Conservation (phyloP, 2,329 filamentous ascomycete species). For the Sporothrix phasma region DNA sequence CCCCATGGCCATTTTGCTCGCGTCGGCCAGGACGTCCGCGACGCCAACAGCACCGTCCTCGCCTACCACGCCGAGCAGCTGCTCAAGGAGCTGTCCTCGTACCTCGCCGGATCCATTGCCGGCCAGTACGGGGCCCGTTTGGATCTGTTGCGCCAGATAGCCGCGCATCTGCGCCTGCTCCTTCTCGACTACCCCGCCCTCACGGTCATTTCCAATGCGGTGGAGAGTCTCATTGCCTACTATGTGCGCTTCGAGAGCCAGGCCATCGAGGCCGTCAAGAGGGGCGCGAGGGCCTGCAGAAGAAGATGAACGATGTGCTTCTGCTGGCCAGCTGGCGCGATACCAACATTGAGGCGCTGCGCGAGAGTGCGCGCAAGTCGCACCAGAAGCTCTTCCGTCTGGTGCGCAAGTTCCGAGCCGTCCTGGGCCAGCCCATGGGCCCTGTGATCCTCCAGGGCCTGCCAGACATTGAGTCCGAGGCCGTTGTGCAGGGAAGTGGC, state of each 20-base stretch:
- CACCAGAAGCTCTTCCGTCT: slow-evolving; percentile 88
- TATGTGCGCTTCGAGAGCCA: slow-evolving; percentile 61
- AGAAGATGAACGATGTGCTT: slow-evolving; percentile 85
- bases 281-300: slow-evolving; percentile 70
- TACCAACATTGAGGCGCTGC: slow-evolving; percentile 81
- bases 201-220: slow-evolving; percentile 48
- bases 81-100: slow-evolving; percentile 65
- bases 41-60: slow-evolving; percentile 28
- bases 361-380: slow-evolving; percentile 80
- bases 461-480: slow-evolving; percentile 36
- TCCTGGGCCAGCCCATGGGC: slow-evolving; percentile 68
- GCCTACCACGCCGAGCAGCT: slow-evolving; percentile 56
- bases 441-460: slow-evolving; percentile 50
- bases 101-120: slow-evolving; percentile 67
- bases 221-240: slow-evolving; percentile 68
- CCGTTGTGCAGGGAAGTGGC: slow-evolving; percentile 11
- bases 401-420: slow-evolving; percentile 75
- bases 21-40: slow-evolving; percentile 38
- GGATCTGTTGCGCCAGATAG: slow-evolving; percentile 54
- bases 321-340: slow-evolving; percentile 96
- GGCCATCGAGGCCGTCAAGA: slow-evolving; percentile 54
- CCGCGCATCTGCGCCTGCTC: slow-evolving; percentile 56
- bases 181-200: slow-evolving; percentile 49
- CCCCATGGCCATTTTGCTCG: slow-evolving; percentile 52
- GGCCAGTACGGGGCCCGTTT: slow-evolving; percentile 73